Evolutionary conservation across 208 protist species (phyloP).

Genomic region (Trypanosoma melophagium): DNA sequence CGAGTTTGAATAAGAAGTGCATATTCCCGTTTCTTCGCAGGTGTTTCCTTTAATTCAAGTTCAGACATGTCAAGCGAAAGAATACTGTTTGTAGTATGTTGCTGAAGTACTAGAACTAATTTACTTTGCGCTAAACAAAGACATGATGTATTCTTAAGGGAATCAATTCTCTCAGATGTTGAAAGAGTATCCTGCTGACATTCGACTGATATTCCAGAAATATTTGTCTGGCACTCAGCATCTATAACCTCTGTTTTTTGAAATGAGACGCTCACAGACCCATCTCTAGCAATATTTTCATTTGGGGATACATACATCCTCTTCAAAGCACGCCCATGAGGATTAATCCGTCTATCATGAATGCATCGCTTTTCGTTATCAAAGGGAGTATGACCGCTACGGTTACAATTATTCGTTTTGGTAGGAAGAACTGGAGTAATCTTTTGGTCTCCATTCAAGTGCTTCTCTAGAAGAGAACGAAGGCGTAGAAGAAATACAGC

Average conservation of each 20-base stretch:
- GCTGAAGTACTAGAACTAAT: constrained; percentile 11
- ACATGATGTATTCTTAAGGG: not conserved
- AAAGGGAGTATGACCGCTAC: not conserved
- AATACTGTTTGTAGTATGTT: constrained; percentile 11
- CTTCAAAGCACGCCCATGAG: not conserved
- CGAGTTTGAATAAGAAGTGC: constrained; percentile 13
- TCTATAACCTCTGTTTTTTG: not conserved
- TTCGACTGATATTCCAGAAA: not conserved
- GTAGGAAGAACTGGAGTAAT: not conserved
- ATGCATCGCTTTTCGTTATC: not conserved
- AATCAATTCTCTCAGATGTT: not conserved
- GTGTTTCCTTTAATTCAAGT: not conserved
- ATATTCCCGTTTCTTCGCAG: not conserved
- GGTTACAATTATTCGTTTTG: not conserved
- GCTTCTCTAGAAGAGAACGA: not conserved
- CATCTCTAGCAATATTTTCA: not conserved
- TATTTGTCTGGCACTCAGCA: constrained; percentile 1
- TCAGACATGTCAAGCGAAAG: not conserved
- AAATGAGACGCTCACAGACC: not conserved
- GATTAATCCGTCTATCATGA: not conserved
- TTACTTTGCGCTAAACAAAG: not conserved
- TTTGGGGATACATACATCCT: not conserved
- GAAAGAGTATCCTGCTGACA: not conserved
- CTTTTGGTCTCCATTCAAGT: not conserved
- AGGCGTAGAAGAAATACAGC: constrained; percentile 10